Conservation (phyloP, 2,329 filamentous ascomycete genomes). For the Scedosporium aurantiacum region DNA sequence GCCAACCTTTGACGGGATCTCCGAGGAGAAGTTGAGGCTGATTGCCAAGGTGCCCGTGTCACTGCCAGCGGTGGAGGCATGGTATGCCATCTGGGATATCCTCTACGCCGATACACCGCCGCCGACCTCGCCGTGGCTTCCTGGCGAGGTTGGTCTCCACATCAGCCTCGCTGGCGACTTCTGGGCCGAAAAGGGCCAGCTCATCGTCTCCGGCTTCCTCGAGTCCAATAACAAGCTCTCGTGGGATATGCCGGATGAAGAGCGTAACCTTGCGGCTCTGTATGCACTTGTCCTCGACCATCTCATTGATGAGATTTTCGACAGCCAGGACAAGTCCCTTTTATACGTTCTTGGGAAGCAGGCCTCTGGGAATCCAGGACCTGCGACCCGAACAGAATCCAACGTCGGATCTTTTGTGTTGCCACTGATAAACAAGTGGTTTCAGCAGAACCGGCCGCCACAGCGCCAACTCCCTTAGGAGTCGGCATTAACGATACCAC, state of each 20-base stretch:
- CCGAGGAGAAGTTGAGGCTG: constrained; percentile 3
- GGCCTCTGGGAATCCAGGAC: background rate
- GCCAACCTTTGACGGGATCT: background rate
- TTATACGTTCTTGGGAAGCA: background rate
- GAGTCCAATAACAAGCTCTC: background rate
- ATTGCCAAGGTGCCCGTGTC: background rate
- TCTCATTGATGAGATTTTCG: background rate
- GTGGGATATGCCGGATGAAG: constrained; percentile 2
- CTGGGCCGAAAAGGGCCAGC: background rate
- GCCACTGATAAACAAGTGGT: background rate
- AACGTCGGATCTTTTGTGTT: background rate
- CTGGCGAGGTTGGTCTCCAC: background rate
- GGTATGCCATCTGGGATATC: constrained; percentile 3
- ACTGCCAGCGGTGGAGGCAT: background rate
- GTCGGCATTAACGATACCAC: no score
- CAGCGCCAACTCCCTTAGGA: background rate
- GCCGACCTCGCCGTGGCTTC: background rate
- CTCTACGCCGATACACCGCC: background rate
- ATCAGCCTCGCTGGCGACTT: background rate
- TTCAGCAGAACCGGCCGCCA: background rate
- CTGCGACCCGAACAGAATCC: background rate
- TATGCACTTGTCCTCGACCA: background rate
- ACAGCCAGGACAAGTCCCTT: background rate
- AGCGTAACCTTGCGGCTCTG: constrained; percentile 2
- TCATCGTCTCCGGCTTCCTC: constrained; percentile 4